Evolutionary conservation across 225 moss, liverwort and hornwort genomes (phyloP).

Genomic region (Climacium dendroides): DNA sequence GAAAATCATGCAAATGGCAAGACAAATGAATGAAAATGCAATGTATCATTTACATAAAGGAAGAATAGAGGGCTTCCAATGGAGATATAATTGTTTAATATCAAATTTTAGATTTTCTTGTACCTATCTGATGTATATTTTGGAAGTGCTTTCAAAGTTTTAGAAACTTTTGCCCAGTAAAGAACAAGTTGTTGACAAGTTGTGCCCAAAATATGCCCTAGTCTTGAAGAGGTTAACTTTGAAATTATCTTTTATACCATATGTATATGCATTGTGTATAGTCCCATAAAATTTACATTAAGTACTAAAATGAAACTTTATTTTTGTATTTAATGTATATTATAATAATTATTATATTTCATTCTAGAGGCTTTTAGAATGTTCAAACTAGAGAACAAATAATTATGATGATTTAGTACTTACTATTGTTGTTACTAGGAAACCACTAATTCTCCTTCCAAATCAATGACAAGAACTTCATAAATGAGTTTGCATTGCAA

Average conservation of each 20-base stretch:
- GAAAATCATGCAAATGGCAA: background rate
- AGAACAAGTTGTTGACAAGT: background rate
- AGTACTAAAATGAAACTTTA: too few species aligned
- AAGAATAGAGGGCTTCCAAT: background rate
- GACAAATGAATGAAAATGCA: background rate
- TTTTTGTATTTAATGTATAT: too few species aligned
- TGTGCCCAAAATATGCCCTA: background rate
- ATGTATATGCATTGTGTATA: background rate
- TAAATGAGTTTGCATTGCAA: background rate
- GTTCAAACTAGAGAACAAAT: too few species aligned
- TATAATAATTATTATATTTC: too few species aligned
- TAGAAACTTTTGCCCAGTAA: background rate
- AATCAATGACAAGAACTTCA: background rate
- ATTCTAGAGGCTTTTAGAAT: background rate
- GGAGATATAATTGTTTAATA: background rate
- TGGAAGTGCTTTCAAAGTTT: background rate
- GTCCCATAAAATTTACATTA: too few species aligned
- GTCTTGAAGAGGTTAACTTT: background rate
- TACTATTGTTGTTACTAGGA: background rate
- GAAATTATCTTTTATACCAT: background rate
- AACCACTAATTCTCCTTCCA: background rate
- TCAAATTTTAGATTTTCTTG: background rate
- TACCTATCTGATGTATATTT: background rate
- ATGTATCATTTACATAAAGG: background rate
- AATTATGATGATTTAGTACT: background rate